A percentile compares a stretch with the other conserved stretches of the same genome.
These are phyloP conservation scores for Agaricales sp. DNA, from an alignment of 1,284 basidiomycete species.

Conservation along the genomic window DNA sequence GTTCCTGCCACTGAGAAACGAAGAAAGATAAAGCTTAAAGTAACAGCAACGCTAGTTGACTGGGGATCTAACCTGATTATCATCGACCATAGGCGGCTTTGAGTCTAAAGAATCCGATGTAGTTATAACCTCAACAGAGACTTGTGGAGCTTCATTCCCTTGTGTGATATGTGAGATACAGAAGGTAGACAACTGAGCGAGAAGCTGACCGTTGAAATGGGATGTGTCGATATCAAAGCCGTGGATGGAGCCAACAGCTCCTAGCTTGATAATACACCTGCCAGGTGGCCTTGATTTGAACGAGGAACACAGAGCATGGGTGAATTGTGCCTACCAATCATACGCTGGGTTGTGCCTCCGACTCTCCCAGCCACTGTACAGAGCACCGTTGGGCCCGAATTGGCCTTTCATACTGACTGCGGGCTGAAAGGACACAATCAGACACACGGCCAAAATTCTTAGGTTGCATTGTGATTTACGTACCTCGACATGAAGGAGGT, in stretches of 20 bases:
- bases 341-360: constrained; percentile 80
- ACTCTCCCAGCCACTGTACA: constrained; percentile 94
- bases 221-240: constrained; percentile 95
- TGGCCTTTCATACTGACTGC: constrained; percentile 82
- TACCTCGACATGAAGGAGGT: constrained; percentile 80
- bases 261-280: constrained; percentile 88
- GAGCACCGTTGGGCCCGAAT: constrained; percentile 91
- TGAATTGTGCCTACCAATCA: constrained; percentile 62
- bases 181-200: neutral
- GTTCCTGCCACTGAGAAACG: constrained; percentile 66
- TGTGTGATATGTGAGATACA: constrained; percentile 1
- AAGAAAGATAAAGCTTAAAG: constrained; percentile 2
- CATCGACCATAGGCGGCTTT: constrained; percentile 31
- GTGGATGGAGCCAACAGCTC: constrained; percentile 65
- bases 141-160: constrained; percentile 88
- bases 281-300: too few species aligned
- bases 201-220: constrained; percentile 75
- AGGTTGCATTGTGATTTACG: neutral
- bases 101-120: too few species aligned
- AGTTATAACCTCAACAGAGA: constrained; percentile 59
- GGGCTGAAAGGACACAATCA: constrained; percentile 35
- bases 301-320: constrained; percentile 1
- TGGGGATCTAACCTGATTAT: constrained; percentile 38
- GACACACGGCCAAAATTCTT: neutral
- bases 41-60: neutral